Evolutionary conservation across 2,329 filamentous ascomycete species (phyloP), one percentile per base, ranked within the genome.

Genomic region (Magnaporthiopsis incrustans): DNA sequence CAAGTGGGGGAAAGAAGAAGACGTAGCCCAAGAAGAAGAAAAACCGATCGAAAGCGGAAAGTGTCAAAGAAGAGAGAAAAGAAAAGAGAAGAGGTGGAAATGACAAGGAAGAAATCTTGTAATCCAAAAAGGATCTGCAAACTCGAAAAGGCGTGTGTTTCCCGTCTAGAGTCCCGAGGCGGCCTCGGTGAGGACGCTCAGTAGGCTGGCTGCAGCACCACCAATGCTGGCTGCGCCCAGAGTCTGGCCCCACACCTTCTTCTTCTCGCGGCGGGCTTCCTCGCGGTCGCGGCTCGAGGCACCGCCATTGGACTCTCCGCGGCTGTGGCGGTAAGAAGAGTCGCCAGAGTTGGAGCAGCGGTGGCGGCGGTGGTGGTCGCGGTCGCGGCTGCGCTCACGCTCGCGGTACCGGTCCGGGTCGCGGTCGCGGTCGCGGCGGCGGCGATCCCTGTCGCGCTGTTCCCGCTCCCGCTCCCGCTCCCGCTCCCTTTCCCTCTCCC

Each of bases 171-270:
- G 67, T 53, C 66, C 71, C 7, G 70, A 68, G 8, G 83, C 84
- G 32, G 84, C 85, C 70, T 88, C 84, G 4, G 82, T 80, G 38
- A 88, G 73, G 1, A 87, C 83, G 63, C 81, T 81, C 59, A 87
- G 69, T 66, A 88, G 72, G 63, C 83, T 85, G 3, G 81, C 84
- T 0, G 85, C 85, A 0, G 84, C 85, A 12, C 85, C 83, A 4
- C 85, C 85, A 35, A 88, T 82, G 1, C 85, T 82, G 6, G 84
- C 85, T 0, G 82, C 83, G 2, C 81, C 79, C 4, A 87, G 76
- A 22, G 83, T 81, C 67, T 85, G 83, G 60, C 81, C 80, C 73
- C 80, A 81, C 15, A 75, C 76, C 69, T 78, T 81, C 70, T 77
- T 80, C 69, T 73, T 78, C n/a, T 71, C 71, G 1, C 71, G 64